These are phyloP conservation scores for Backusella circina DNA, from an alignment of 192 early-diverging fungal species.

Conservation along the genomic window DNA sequence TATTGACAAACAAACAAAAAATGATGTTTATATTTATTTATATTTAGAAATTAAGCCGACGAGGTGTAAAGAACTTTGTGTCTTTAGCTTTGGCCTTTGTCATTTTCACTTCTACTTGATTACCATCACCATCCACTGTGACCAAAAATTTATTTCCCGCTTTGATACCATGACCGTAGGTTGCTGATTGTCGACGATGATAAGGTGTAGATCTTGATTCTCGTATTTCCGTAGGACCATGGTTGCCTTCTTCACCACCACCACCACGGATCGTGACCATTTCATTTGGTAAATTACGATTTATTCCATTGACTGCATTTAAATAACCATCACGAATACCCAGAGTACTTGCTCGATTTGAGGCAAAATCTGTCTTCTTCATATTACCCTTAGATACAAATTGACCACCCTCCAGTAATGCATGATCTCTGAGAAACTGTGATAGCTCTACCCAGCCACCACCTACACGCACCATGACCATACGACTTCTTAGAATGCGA, in stretches of 20 bases:
- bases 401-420: conserved; percentile 16
- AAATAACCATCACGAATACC: neutral
- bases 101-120: conserved; percentile 26
- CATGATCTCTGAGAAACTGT: conserved; percentile 34
- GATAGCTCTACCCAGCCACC: conserved; percentile 61
- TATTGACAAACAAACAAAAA: neutral
- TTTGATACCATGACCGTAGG: conserved; percentile 17
- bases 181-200: neutral
- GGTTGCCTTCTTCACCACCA: neutral
- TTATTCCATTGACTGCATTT: neutral
- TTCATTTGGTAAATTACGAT: neutral
- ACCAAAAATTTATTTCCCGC: conserved; percentile 29
- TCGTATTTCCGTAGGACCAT: neutral
- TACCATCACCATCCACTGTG: conserved; percentile 26
- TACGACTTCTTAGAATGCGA: conserved; percentile 52
- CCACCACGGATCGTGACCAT: neutral
- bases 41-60: conserved; percentile 7
- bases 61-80: conserved; percentile 10
- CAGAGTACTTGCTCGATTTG: neutral
- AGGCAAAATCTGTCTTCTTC: neutral
- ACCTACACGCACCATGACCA: conserved; percentile 67
- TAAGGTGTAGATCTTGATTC: conserved; percentile 13
- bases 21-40: conserved; percentile 1
- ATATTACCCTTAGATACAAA: neutral
- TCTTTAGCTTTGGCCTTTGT: conserved; percentile 20